Percentiles rank a stretch among this genome's conserved stretches.
Conservation (phyloP, 192 early-diverging fungal species). For the Coemansia sp. region DNA sequence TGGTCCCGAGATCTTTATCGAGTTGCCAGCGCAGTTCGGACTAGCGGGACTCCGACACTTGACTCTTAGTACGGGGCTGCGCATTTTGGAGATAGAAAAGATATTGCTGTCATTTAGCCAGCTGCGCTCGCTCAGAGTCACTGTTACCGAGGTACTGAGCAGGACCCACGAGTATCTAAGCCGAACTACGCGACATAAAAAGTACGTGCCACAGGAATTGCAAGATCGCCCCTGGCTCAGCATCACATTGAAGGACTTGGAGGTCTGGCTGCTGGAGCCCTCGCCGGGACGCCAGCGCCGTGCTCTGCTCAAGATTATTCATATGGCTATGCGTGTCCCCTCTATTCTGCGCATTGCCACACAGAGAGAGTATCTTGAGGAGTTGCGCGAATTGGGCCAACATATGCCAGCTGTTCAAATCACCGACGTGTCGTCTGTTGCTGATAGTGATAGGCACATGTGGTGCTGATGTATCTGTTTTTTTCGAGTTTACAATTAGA, state of each 20-base stretch:
- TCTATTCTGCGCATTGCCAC: slow-evolving; percentile 21
- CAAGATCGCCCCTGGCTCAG: slow-evolving; percentile 3
- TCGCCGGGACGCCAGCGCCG: background rate
- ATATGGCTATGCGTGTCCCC: slow-evolving; percentile 19
- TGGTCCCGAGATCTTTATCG: background rate
- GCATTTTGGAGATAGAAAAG: slow-evolving; percentile 24
- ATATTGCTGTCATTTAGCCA: slow-evolving; percentile 11
- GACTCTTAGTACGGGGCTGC: slow-evolving; percentile 19
- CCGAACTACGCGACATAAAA: slow-evolving; percentile 17
- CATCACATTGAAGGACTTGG: slow-evolving; percentile 8
- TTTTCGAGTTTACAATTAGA: too few species aligned
- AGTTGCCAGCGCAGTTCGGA: slow-evolving; percentile 11
- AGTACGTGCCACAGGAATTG: slow-evolving; percentile 3
- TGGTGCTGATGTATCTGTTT: background rate
- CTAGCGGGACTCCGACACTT: slow-evolving; percentile 7
- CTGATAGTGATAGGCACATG: background rate
- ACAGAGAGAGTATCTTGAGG: slow-evolving; percentile 7
- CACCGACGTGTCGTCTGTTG: background rate
- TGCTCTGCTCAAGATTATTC: slow-evolving; percentile 24
- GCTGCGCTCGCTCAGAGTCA: slow-evolving; percentile 14
- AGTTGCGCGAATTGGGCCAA: slow-evolving; percentile 1
- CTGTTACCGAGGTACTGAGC: slow-evolving; percentile 17
- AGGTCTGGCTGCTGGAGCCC: slow-evolving; percentile 9
- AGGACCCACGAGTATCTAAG: slow-evolving; percentile 39
- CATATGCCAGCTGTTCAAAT: background rate